Evolutionary conservation across 1,139 yeast genomes (phyloP).

Genomic region (Nakaseomyces uthaithaninus): DNA sequence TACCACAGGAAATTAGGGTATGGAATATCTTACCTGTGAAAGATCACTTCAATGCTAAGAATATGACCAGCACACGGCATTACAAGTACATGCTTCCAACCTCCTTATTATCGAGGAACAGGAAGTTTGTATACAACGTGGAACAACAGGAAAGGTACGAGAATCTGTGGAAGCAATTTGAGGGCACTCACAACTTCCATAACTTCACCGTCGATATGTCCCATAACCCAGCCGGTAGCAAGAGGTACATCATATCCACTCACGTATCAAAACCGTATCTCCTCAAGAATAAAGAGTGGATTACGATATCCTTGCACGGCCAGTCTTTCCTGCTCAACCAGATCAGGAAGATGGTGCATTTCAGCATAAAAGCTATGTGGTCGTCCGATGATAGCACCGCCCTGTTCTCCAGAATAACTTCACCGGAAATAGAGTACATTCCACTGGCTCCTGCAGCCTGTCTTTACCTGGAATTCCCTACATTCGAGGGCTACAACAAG

Average conservation of each 20-base stretch:
- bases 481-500: conserved; percentile 6
- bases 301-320: conserved; percentile 83
- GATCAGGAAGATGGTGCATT: conserved; percentile 87
- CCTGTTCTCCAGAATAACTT: neutral
- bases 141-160: conserved; percentile 53
- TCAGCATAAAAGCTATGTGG: conserved; percentile 22
- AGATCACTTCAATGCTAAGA: conserved; percentile 30
- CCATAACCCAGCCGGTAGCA: neutral
- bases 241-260: neutral
- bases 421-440: neutral
- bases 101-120: neutral
- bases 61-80: conserved; percentile 5
- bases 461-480: conserved; percentile 3
- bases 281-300: conserved; percentile 60
- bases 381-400: neutral
- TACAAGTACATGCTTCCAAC: conserved; percentile 7
- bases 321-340: conserved; percentile 96
- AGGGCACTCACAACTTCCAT: conserved; percentile 84
- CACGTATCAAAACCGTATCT: neutral
- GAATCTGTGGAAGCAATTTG: conserved; percentile 53
- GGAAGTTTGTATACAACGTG: conserved; percentile 6
- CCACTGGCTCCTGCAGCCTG: conserved; percentile 7
- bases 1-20: conserved; percentile 72
- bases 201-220: conserved; percentile 50
- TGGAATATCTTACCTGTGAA: conserved; percentile 84